Conservation (phyloP, 306 rosid species). For the Betula pendula region DNA sequence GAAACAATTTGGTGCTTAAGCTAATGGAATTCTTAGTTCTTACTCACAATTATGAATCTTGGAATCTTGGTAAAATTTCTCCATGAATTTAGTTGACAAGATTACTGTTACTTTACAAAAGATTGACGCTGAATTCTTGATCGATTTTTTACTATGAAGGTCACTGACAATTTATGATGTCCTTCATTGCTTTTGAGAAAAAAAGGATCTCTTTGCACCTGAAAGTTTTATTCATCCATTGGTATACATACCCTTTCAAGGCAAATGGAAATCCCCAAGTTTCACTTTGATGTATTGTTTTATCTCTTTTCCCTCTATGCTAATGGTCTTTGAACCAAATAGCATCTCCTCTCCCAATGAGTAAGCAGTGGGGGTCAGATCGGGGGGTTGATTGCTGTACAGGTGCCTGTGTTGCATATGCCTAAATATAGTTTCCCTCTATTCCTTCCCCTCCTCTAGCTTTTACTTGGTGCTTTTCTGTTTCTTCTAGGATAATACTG, state of each 20-base stretch:
- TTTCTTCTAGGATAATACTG: not conserved
- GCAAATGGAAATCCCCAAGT: not conserved
- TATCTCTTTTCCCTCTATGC: not conserved
- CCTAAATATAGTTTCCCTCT: not conserved
- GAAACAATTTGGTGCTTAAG: not conserved
- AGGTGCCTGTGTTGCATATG: not conserved
- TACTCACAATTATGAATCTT: not conserved
- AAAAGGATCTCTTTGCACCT: not conserved
- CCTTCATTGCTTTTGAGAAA: not conserved
- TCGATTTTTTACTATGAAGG: slow-evolving; percentile 2
- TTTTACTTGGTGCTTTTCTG: not conserved
- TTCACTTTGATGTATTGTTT: not conserved
- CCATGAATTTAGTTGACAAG: not conserved
- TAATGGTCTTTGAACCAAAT: not conserved
- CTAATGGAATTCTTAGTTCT: not conserved
- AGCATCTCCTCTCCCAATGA: not conserved
- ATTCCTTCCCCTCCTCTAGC: not conserved
- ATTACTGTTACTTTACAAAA: not conserved
- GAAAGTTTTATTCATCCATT: not conserved
- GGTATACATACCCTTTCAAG: not conserved
- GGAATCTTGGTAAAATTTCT: not conserved
- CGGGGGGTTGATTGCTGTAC: not conserved
- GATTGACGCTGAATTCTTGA: not conserved
- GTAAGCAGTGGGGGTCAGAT: not conserved
- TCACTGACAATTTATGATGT: slow-evolving; percentile 17